Evolutionary conservation across 208 protist genomes (phyloP).

Genomic region (Trypanosoma cruzi): DNA sequence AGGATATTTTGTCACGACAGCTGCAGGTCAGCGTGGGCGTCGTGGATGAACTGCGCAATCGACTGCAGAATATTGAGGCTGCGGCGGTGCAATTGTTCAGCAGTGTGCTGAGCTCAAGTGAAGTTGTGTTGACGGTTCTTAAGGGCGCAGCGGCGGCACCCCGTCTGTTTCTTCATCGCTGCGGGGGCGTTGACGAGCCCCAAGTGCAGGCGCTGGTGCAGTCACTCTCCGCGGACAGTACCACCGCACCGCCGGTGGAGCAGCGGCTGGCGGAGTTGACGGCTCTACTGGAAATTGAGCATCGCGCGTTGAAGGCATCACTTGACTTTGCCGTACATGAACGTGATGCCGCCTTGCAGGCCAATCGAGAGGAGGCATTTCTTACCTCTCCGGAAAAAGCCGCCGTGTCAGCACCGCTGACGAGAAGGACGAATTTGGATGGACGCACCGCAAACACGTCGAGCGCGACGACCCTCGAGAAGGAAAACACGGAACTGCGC

Average conservation of each 20-base stretch:
- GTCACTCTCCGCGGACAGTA: neutral
- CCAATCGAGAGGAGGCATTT: conserved; percentile 9
- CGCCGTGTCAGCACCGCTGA: neutral
- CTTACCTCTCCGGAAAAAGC: neutral
- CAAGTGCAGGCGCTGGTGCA: conserved; percentile 9
- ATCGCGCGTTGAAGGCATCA: neutral
- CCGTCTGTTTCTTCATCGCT: neutral
- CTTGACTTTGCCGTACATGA: conserved; percentile 18
- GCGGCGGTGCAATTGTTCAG: conserved; percentile 2
- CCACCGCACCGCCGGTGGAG: neutral
- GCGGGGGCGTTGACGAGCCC: conserved; percentile 3
- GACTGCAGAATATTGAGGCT: neutral
- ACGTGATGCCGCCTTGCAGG: conserved; percentile 18
- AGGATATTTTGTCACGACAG: neutral
- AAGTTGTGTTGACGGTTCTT: neutral
- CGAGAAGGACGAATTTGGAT: neutral
- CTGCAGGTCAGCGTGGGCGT: neutral
- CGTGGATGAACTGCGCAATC: neutral
- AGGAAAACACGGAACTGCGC: conserved; percentile 16
- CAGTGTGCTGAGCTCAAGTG: conserved; percentile 7
- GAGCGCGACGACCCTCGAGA: neutral
- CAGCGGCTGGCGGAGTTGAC: conserved; percentile 3
- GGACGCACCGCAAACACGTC: neutral
- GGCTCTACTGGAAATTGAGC: conserved; percentile 6
- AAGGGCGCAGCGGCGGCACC: neutral